phyloP scores from a whole-genome alignment of 352 stramenopile species.

The Phytophthora parvispora region DNA sequence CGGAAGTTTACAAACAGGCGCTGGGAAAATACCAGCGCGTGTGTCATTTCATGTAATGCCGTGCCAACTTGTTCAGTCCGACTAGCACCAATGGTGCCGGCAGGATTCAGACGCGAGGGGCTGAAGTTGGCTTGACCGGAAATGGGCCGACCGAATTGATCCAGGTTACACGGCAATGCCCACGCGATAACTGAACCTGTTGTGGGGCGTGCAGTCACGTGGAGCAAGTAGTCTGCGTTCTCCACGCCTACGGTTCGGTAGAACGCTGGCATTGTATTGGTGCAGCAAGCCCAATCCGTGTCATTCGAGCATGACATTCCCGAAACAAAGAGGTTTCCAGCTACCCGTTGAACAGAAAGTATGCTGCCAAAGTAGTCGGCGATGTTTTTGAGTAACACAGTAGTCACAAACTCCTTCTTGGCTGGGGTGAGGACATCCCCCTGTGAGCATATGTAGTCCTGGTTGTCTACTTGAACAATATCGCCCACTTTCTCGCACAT shows the following conservation, averaged over 20 bases:
- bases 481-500: slow-evolving; percentile 65
- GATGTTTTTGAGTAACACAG: slow-evolving; percentile 75
- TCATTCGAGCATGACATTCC: slow-evolving; percentile 56
- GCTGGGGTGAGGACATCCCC: slow-evolving; percentile 70
- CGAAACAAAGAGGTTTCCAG: slow-evolving; percentile 71
- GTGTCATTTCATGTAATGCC: slow-evolving; percentile 85
- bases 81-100: slow-evolving; percentile 39
- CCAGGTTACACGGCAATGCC: slow-evolving; percentile 84
- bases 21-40: slow-evolving; percentile 83
- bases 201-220: slow-evolving; percentile 81
- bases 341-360: slow-evolving; percentile 74
- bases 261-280: slow-evolving; percentile 47
- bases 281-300: slow-evolving; percentile 77
- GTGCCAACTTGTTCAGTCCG: slow-evolving; percentile 77
- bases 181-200: slow-evolving; percentile 79
- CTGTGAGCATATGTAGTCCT: slow-evolving; percentile 57
- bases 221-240: slow-evolving; percentile 81
- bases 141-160: slow-evolving; percentile 82
- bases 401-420: slow-evolving; percentile 78
- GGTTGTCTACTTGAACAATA: slow-evolving; percentile 56
- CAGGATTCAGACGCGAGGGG: slow-evolving; percentile 63
- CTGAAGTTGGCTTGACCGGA: slow-evolving; percentile 89
- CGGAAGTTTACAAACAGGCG: slow-evolving; percentile 71
- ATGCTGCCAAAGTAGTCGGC: slow-evolving; percentile 65
- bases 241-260: slow-evolving; percentile 65